Conservation (phyloP, 345 rosid genomes). For the Orychophragmus violaceus region DNA sequence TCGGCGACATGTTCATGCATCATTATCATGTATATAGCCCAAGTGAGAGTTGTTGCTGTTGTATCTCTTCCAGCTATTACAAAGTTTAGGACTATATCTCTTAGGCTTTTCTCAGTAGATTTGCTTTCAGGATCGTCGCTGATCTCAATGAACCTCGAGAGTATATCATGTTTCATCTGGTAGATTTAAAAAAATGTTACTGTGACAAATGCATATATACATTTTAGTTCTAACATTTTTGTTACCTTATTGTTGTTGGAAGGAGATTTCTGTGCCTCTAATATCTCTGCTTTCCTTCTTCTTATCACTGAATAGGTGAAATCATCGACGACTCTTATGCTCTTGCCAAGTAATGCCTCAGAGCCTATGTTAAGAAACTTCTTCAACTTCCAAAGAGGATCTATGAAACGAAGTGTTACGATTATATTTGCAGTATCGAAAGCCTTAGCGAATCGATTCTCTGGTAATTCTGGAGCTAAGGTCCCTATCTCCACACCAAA, state of each 20-base stretch:
- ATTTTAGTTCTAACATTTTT: background rate
- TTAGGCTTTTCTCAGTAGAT: constrained; percentile 62
- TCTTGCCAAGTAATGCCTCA: constrained; percentile 77
- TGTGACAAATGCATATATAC: background rate
- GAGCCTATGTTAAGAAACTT: constrained; percentile 66
- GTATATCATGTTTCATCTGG: constrained; percentile 73
- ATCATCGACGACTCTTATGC: constrained; percentile 64
- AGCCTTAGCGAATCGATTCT: constrained; percentile 70
- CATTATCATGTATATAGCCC: constrained; percentile 86
- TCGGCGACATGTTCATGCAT: constrained; percentile 51
- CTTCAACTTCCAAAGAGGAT: constrained; percentile 83
- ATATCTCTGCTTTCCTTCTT: constrained; percentile 62
- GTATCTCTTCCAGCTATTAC: constrained; percentile 97
- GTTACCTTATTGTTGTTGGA: constrained; percentile 39
- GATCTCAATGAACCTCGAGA: constrained; percentile 75
- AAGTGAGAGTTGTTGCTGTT: constrained; percentile 88
- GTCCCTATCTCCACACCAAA: constrained; percentile 94
- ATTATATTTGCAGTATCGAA: constrained; percentile 80
- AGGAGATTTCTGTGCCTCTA: constrained; percentile 33
- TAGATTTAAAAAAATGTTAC: background rate
- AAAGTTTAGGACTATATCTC: constrained; percentile 85
- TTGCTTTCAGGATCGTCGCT: constrained; percentile 66
- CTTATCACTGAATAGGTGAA: constrained; percentile 78
- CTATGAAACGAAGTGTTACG: constrained; percentile 81
- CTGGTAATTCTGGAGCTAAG: constrained; percentile 60